Evolutionary conservation across 257 asterid genomes (phyloP).

Genomic region (Galeopsis tetrahit): DNA sequence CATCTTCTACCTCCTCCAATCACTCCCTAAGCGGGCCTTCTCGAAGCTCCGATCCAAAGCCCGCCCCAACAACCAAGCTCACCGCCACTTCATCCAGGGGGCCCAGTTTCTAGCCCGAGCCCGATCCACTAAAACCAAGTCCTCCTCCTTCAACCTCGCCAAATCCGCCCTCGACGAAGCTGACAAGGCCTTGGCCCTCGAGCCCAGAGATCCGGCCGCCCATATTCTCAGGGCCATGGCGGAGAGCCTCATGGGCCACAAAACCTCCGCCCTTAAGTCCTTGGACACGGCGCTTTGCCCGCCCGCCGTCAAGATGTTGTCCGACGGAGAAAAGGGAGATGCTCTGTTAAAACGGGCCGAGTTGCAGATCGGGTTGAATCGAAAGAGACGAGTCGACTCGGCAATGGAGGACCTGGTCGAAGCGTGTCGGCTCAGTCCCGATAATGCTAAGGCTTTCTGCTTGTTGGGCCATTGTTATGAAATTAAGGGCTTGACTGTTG

Average conservation of each 20-base stretch:
- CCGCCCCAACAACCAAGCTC: constrained; percentile 67
- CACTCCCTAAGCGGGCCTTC: constrained; percentile 66
- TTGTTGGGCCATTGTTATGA: constrained; percentile 77
- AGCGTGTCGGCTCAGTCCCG: constrained; percentile 59
- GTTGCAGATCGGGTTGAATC: constrained; percentile 58
- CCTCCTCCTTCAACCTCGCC: constrained; percentile 62
- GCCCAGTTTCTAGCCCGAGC: constrained; percentile 84
- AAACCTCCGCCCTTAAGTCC: constrained; percentile 64
- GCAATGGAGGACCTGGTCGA: constrained; percentile 68
- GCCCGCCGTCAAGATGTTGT: constrained; percentile 66
- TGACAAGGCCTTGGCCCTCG: constrained; percentile 66
- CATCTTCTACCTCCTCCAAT: constrained; percentile 63
- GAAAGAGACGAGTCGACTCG: constrained; percentile 68
- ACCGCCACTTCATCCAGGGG: constrained; percentile 82
- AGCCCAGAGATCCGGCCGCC: constrained; percentile 84
- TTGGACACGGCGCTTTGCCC: constrained; percentile 69
- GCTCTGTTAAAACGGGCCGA: constrained; percentile 83
- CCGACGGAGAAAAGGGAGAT: constrained; percentile 67
- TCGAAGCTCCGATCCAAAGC: constrained; percentile 59
- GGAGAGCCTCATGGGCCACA: constrained; percentile 70
- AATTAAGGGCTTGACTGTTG: constrained; percentile 44
- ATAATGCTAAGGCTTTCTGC: constrained; percentile 58
- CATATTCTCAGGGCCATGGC: constrained; percentile 87
- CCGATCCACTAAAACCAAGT: constrained; percentile 55
- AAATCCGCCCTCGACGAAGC: constrained; percentile 80